phyloP scores from a whole-genome alignment of 2,329 filamentous ascomycete species.

The Aspergillus ochraceus region DNA sequence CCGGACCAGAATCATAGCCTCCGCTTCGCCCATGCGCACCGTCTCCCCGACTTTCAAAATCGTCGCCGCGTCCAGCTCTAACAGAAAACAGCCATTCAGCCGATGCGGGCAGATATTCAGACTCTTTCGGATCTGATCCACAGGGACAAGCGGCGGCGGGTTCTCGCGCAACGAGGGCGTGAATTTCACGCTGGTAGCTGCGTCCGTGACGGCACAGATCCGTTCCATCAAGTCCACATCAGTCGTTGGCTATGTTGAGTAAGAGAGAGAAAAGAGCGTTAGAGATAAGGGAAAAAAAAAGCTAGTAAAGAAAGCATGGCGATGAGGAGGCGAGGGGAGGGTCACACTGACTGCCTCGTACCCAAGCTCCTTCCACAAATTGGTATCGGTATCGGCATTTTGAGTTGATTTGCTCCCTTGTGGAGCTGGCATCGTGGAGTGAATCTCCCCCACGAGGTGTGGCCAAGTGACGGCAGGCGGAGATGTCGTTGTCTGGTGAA shows the following conservation, averaged over 20 bases:
- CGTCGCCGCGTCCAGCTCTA: not conserved
- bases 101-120: not conserved
- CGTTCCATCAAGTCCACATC: not conserved
- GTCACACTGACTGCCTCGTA: not conserved
- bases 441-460: not conserved
- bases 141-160: not conserved
- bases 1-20: constrained; percentile 8
- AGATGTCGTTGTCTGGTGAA: not conserved
- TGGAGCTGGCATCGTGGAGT: not conserved
- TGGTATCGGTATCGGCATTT: not conserved
- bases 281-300: not conserved
- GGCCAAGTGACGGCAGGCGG: not conserved
- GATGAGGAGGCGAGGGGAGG: not conserved
- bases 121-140: not conserved
- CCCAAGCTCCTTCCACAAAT: not conserved
- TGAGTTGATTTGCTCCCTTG: not conserved
- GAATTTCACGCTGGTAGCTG: not conserved
- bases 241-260: not conserved
- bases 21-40: constrained; percentile 11
- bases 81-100: not conserved
- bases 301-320: not conserved
- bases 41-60: constrained; percentile 5
- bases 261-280: not conserved
- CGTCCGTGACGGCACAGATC: not conserved
- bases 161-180: not conserved